Evolutionary conservation across 306 rosid species (phyloP).

Genomic region (Hippophae gyantsensis): DNA sequence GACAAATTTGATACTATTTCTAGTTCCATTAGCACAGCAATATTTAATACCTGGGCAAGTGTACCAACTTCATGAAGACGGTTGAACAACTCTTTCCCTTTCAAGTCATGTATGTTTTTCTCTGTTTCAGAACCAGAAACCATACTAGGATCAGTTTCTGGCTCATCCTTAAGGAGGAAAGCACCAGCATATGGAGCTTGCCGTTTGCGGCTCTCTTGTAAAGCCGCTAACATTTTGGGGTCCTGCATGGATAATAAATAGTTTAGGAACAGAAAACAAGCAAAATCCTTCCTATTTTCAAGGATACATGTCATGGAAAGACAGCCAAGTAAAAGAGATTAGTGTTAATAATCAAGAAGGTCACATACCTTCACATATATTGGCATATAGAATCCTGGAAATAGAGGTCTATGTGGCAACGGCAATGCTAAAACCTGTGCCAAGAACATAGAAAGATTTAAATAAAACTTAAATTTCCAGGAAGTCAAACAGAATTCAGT

Average conservation of each 20-base stretch:
- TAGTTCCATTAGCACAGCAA: constrained; percentile 1
- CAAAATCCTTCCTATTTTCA: constrained; percentile 11
- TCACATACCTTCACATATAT: constrained; percentile 76
- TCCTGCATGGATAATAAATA: constrained; percentile 48
- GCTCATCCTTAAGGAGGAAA: constrained; percentile 87
- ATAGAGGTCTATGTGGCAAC: constrained; percentile 88
- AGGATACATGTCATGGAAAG: background rate
- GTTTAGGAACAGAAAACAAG: constrained; percentile 9
- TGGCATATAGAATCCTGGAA: constrained; percentile 99
- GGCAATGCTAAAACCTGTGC: constrained; percentile 94
- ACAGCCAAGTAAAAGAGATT: too few species aligned
- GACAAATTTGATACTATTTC: background rate
- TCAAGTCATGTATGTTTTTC: constrained; percentile 53
- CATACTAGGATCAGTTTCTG: constrained; percentile 62
- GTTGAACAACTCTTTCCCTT: constrained; percentile 75
- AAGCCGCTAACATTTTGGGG: constrained; percentile 80
- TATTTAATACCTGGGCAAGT: constrained; percentile 73
- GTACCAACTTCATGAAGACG: constrained; percentile 99
- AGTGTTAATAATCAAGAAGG: constrained; percentile 4
- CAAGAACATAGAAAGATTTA: constrained; percentile 9
- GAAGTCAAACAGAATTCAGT: background rate
- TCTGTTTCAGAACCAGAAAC: constrained; percentile 70
- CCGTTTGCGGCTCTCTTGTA: constrained; percentile 79
- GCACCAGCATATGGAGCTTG: constrained; percentile 99
- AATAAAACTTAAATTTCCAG: background rate